phyloP scores from a whole-genome alignment of 768 basidiomycete genomes.

The Tubosaeta sp. region DNA sequence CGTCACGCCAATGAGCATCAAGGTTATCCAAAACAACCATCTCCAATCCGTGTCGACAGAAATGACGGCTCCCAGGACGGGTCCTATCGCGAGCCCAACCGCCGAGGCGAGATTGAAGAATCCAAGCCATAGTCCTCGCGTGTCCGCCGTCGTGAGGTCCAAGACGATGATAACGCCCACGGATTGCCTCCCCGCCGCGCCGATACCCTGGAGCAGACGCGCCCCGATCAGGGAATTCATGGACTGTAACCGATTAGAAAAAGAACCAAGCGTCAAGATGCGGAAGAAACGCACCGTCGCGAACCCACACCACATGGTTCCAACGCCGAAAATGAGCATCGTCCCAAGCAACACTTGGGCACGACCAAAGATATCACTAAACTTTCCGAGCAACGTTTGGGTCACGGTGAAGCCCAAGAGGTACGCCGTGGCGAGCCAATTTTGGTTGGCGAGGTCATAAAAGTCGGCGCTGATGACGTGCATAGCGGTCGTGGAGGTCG shows the following conservation, averaged over 20 bases:
- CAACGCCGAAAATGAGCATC: conserved; percentile 32
- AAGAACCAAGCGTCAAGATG: not conserved
- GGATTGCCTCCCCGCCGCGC: conserved; percentile 34
- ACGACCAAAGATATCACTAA: conserved; percentile 35
- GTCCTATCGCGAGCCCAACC: conserved; percentile 43
- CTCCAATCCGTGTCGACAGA: conserved; percentile 42
- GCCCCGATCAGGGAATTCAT: conserved; percentile 33
- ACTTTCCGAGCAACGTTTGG: conserved; percentile 31
- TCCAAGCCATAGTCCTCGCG: conserved; percentile 34
- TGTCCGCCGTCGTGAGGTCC: conserved; percentile 34
- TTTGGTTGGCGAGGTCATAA: conserved; percentile 28
- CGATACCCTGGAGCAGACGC: conserved; percentile 35
- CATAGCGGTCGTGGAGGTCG: conserved; percentile 34
- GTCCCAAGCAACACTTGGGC: conserved; percentile 32
- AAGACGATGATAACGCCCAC: conserved; percentile 34
- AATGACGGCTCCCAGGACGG: conserved; percentile 43
- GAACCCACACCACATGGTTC: conserved; percentile 32
- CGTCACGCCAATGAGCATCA: conserved; percentile 32
- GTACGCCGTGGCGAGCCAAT: conserved; percentile 34
- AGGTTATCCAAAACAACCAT: conserved; percentile 44
- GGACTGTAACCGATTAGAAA: conserved; percentile 20
- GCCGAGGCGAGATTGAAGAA: conserved; percentile 36
- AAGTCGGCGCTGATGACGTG: conserved; percentile 32
- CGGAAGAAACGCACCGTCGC: conserved; percentile 23
- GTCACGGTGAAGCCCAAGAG: conserved; percentile 36